phyloP scores from a whole-genome alignment of 208 protist species.

The Crithidia mellificae region DNA sequence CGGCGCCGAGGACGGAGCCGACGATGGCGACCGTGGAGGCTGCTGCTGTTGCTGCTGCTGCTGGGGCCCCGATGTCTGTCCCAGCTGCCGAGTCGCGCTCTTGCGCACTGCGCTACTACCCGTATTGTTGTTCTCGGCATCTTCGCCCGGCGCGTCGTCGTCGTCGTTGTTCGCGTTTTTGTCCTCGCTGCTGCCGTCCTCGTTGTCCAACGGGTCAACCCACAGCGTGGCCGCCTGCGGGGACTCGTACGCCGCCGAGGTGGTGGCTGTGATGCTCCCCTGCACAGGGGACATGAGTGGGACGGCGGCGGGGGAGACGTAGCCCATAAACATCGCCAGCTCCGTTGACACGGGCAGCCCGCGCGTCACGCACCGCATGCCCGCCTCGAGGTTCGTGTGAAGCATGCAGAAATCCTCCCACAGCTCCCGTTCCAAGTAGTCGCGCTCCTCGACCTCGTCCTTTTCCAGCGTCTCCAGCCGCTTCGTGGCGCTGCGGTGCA shows the following conservation, averaged over 20 bases:
- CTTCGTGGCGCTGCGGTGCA: conserved; percentile 24
- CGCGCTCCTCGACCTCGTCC: conserved; percentile 44
- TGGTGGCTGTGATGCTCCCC: neutral
- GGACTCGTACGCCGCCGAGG: neutral
- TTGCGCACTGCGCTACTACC: neutral
- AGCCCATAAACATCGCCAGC: conserved; percentile 19
- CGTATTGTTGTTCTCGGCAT: neutral
- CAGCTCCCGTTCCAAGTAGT: conserved; percentile 31
- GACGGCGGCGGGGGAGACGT: conserved; percentile 9
- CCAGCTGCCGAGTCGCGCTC: neutral
- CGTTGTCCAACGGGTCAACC: conserved; percentile 17
- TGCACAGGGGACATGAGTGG: neutral
- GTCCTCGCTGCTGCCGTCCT: conserved; percentile 1
- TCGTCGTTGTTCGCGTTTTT: neutral
- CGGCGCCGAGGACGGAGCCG: neutral
- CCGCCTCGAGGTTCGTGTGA: conserved; percentile 20
- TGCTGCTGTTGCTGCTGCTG: neutral
- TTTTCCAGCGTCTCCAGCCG: conserved; percentile 33
- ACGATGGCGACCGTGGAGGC: neutral
- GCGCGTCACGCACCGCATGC: conserved; percentile 16
- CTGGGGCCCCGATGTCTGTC: neutral
- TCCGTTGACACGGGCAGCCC: conserved; percentile 14
- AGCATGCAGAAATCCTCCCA: conserved; percentile 23
- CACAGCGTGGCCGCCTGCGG: neutral
- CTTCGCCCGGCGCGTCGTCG: neutral